Evolutionary conservation across 805 yeast species (phyloP).

Genomic region (Candida stauntonica): DNA sequence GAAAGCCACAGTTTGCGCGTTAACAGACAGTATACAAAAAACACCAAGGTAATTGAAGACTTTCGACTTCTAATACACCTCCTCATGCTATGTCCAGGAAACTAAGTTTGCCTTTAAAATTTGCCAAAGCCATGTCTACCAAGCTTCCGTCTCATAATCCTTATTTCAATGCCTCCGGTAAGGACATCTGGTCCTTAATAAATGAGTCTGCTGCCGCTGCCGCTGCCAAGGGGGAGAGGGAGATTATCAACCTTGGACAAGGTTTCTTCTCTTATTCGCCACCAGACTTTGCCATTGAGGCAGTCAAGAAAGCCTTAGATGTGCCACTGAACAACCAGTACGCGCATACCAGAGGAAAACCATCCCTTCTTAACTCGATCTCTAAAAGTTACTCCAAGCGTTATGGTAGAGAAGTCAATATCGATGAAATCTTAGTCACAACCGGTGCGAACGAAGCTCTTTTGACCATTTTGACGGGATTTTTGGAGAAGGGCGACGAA

Average conservation of each 20-base stretch:
- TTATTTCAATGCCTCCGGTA: conserved; percentile 65
- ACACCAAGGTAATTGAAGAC: background rate
- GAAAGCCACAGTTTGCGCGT: conserved; percentile 4
- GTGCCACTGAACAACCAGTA: conserved; percentile 82
- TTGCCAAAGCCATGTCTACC: conserved; percentile 17
- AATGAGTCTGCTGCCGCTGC: conserved; percentile 90
- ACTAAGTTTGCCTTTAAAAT: background rate
- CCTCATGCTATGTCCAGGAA: background rate
- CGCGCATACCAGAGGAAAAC: conserved; percentile 87
- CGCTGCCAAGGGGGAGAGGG: conserved; percentile 63
- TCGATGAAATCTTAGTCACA: conserved; percentile 70
- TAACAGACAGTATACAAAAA: background rate
- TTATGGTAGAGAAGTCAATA: conserved; percentile 52
- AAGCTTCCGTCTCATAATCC: conserved; percentile 50
- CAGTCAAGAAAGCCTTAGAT: conserved; percentile 72
- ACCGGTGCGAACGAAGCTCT: conserved; percentile 99
- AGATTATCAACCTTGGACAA: conserved; percentile 88
- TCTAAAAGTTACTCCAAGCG: conserved; percentile 67
- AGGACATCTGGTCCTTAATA: conserved; percentile 93
- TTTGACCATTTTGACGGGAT: conserved; percentile 78
- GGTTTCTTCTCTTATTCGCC: conserved; percentile 97
- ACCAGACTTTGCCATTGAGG: conserved; percentile 85
- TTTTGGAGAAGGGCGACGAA: conserved; percentile 84
- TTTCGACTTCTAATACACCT: background rate
- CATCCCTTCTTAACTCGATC: conserved; percentile 64